Evolutionary conservation across 2,329 filamentous ascomycete genomes (phyloP).

Genomic region (Apiospora pterosperma): DNA sequence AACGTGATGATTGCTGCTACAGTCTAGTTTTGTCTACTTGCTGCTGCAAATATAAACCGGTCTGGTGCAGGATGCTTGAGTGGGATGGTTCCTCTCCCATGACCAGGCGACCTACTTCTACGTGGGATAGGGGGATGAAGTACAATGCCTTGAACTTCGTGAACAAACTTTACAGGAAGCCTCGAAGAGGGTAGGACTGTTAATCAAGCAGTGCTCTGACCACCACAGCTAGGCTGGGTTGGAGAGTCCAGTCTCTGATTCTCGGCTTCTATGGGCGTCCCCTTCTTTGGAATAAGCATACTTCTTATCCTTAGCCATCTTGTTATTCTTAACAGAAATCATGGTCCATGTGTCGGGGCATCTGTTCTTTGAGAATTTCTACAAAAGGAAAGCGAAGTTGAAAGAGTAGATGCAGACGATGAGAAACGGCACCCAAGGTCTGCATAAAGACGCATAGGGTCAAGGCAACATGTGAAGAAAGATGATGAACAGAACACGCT

Average conservation of each 20-base stretch:
- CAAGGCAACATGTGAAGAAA: background rate
- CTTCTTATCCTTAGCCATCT: too few relatives aligned
- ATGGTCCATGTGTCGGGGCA: background rate
- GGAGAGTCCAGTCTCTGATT: background rate
- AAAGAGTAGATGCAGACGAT: background rate
- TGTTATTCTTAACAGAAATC: background rate
- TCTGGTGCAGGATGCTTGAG: background rate
- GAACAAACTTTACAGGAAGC: too few relatives aligned
- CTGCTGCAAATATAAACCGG: background rate
- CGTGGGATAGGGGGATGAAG: too few relatives aligned
- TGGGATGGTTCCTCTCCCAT: too few relatives aligned
- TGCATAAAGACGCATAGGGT: too few relatives aligned
- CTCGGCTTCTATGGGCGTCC: background rate
- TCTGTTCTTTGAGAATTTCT: background rate
- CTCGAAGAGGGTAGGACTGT: background rate
- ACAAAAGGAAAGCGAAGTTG: background rate
- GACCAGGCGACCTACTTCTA: too few relatives aligned
- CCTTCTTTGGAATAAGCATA: background rate
- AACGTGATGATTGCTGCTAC: background rate
- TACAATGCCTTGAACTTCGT: too few relatives aligned
- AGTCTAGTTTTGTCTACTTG: background rate
- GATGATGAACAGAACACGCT: background rate
- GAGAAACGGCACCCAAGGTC: background rate
- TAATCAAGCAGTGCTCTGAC: background rate
- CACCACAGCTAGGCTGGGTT: background rate